These are phyloP conservation scores for Lecanicillium sp. DNA, from an alignment of 2,329 filamentous ascomycete genomes.

Conservation along the genomic window DNA sequence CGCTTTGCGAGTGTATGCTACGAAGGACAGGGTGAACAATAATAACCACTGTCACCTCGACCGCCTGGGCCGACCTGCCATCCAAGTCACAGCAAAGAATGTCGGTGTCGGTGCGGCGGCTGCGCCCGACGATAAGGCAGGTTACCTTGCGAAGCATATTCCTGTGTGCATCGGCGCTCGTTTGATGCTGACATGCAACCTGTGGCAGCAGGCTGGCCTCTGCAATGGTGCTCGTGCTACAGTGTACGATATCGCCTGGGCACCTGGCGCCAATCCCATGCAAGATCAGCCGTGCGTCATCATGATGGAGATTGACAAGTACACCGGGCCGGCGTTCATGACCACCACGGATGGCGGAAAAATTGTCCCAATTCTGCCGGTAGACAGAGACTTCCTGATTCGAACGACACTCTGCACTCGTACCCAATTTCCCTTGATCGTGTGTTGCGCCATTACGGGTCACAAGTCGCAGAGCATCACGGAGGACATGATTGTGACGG, in stretches of 20 bases:
- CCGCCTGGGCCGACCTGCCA: slow-evolving; percentile 7
- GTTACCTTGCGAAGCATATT: slow-evolving; percentile 10
- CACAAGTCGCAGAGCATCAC: slow-evolving; percentile 10
- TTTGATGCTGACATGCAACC: slow-evolving; percentile 8
- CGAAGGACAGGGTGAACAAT: slow-evolving; percentile 8
- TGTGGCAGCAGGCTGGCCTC: slow-evolving; percentile 9
- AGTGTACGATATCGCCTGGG: slow-evolving; percentile 10
- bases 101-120: slow-evolving; percentile 7
- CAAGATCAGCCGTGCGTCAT: slow-evolving; percentile 9
- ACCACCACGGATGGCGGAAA: slow-evolving; percentile 8
- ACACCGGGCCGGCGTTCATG: slow-evolving; percentile 8
- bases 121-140: slow-evolving; percentile 8
- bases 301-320: slow-evolving; percentile 11
- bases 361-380: slow-evolving; percentile 9
- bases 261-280: slow-evolving; percentile 10
- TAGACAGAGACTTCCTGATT: slow-evolving; percentile 9
- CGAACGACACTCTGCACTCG: slow-evolving; percentile 7
- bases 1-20: too few species aligned
- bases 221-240: slow-evolving; percentile 11
- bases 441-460: slow-evolving; percentile 8
- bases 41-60: slow-evolving; percentile 8
- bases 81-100: slow-evolving; percentile 7
- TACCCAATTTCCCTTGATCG: slow-evolving; percentile 4
- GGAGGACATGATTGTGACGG: slow-evolving; percentile 11
- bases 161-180: slow-evolving; percentile 9